phyloP scores from a whole-genome alignment of 192 early-diverging fungal species.

The Spizellomyces sp. region DNA sequence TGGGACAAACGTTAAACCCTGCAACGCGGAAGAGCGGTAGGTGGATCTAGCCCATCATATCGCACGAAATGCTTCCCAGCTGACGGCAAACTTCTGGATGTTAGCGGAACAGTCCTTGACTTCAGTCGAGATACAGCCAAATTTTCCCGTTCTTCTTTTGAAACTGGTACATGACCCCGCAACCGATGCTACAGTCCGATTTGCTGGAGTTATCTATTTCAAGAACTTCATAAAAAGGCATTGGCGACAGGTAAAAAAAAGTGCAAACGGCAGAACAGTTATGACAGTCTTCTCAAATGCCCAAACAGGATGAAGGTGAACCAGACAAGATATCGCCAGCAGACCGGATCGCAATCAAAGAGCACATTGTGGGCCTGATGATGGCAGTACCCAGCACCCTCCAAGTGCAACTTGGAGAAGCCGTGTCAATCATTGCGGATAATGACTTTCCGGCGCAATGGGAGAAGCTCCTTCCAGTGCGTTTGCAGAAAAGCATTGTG shows the following conservation, averaged over 20 bases:
- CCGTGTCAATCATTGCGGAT: constrained; percentile 90
- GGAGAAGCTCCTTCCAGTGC: constrained; percentile 68
- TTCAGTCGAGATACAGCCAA: constrained; percentile 37
- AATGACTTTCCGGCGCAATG: constrained; percentile 93
- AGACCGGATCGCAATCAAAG: constrained; percentile 83
- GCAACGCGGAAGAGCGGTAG: constrained; percentile 59
- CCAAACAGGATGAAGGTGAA: constrained; percentile 49
- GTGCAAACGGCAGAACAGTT: background rate
- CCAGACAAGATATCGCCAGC: constrained; percentile 53
- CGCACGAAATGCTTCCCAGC: background rate
- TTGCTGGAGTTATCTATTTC: constrained; percentile 87
- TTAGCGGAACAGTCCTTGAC: constrained; percentile 46
- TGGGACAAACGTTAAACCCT: constrained; percentile 66
- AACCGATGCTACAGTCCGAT: constrained; percentile 65
- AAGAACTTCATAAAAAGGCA: constrained; percentile 94
- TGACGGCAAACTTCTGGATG: background rate
- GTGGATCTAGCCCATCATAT: background rate
- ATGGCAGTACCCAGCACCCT: constrained; percentile 72
- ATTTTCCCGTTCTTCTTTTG: constrained; percentile 74
- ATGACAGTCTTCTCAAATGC: background rate
- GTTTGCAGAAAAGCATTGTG: background rate
- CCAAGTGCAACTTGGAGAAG: constrained; percentile 90
- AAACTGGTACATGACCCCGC: constrained; percentile 68
- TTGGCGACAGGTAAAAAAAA: constrained; percentile 65
- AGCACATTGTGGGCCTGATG: constrained; percentile 84